Conservation (phyloP, 306 rosid species). For the Spatholobus suberectus region DNA sequence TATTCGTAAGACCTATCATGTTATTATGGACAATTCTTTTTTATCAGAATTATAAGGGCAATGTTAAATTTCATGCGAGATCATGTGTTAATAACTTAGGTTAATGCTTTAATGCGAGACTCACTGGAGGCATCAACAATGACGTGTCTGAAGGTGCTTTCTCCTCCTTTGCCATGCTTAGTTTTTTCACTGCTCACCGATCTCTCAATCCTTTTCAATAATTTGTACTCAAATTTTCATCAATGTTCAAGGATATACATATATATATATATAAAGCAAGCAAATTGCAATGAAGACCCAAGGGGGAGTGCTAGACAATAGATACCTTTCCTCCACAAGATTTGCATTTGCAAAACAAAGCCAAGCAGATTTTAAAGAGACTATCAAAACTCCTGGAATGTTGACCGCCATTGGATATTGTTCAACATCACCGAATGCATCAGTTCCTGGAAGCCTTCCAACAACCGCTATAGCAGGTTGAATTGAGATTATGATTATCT, state of each 20-base stretch:
- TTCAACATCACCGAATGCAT: slow-evolving; percentile 56
- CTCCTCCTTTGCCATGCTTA: slow-evolving; percentile 42
- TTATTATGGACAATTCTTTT: too few species aligned
- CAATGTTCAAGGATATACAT: neutral
- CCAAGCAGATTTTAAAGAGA: slow-evolving; percentile 67
- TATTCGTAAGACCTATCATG: slow-evolving; percentile 59
- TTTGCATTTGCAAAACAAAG: slow-evolving; percentile 84
- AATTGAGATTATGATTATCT: slow-evolving; percentile 64
- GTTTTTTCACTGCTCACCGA: slow-evolving; percentile 48
- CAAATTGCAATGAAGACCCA: neutral
- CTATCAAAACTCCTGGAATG: slow-evolving; percentile 61
- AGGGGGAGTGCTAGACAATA: neutral
- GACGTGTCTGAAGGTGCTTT: slow-evolving; percentile 39
- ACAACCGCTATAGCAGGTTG: slow-evolving; percentile 64
- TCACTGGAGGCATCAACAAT: slow-evolving; percentile 73
- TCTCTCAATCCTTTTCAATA: slow-evolving; percentile 54
- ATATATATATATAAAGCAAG: too few species aligned
- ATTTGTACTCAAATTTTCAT: neutral
- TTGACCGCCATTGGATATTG: slow-evolving; percentile 77
- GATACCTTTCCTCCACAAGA: slow-evolving; percentile 64
- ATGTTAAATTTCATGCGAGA: neutral
- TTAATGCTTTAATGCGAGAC: neutral
- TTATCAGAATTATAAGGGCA: neutral
- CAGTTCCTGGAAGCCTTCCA: slow-evolving; percentile 67
- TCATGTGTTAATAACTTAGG: neutral